Evolutionary conservation across 2,329 filamentous ascomycete genomes (phyloP).

Genomic region (Escovopsis weberi): DNA sequence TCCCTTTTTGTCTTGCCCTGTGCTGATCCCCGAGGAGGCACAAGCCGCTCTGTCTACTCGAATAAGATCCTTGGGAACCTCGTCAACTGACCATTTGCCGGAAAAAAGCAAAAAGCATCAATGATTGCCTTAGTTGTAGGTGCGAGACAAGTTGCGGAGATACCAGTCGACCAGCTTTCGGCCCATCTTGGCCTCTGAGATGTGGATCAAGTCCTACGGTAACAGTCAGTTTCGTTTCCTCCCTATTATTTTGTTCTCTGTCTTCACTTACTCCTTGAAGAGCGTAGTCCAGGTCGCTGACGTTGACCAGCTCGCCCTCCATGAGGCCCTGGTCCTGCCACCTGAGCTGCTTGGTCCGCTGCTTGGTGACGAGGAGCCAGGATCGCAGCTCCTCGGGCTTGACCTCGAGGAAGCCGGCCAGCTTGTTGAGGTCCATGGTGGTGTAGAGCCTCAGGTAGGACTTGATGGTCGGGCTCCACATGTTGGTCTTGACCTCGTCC

Average conservation of each 20-base stretch:
- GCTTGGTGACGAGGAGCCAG: slow-evolving; percentile 95
- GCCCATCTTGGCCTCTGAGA: slow-evolving; percentile 96
- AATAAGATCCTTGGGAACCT: too few species aligned
- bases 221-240: background rate
- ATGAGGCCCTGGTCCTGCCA: slow-evolving; percentile 80
- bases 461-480: slow-evolving; percentile 95
- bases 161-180: slow-evolving; percentile 98
- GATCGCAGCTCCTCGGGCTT: slow-evolving; percentile 90
- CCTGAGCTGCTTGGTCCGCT: slow-evolving; percentile 89
- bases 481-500: slow-evolving; percentile 99
- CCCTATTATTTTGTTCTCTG: slow-evolving; percentile 7
- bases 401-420: slow-evolving; percentile 92
- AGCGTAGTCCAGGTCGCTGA: slow-evolving; percentile 92
- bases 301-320: slow-evolving; percentile 84
- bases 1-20: too few species aligned
- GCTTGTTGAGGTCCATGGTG: slow-evolving; percentile 97
- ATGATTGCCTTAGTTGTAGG: slow-evolving; percentile 47
- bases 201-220: slow-evolving; percentile 79
- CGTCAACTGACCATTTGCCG: too few species aligned
- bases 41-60: too few species aligned
- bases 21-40: too few species aligned
- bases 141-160: slow-evolving; percentile 86
- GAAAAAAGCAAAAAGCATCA: too few species aligned
- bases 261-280: slow-evolving; percentile 66
- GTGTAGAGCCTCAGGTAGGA: slow-evolving; percentile 98